A percentile compares a stretch with the other conserved stretches of the same genome.
These are phyloP conservation scores for Sporobolus alterniflorus DNA, from an alignment of 202 grass and related monocot genomes.

Conservation along the genomic window DNA sequence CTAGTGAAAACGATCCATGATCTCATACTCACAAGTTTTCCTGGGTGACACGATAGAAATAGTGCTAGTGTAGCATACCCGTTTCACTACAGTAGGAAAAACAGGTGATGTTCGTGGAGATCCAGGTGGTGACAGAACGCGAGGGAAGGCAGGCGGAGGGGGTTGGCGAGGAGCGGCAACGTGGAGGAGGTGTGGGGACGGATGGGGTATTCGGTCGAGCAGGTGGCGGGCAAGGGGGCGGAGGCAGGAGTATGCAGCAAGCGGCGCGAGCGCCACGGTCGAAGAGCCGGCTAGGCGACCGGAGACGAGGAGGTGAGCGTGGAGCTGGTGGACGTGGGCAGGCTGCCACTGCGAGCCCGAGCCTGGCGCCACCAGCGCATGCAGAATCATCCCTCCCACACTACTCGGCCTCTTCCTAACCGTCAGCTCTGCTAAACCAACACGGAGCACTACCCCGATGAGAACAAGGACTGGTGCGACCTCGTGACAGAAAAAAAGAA, in stretches of 20 bases:
- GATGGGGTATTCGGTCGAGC: conserved; percentile 29
- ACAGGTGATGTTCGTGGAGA: conserved; percentile 36
- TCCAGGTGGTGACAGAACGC: conserved; percentile 42
- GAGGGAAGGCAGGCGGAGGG: conserved; percentile 23
- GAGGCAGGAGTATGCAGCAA: conserved; percentile 43
- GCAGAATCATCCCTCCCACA: conserved; percentile 18
- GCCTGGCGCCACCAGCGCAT: background rate
- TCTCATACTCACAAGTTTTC: too few species aligned
- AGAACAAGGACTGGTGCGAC: conserved; percentile 15
- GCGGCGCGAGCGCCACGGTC: conserved; percentile 23
- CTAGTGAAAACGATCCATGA: too few species aligned
- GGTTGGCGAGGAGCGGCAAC: conserved; percentile 37
- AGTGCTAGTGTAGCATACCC: too few species aligned
- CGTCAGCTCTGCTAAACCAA: conserved; percentile 52
- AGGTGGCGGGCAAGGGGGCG: conserved; percentile 39
- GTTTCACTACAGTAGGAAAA: too few species aligned
- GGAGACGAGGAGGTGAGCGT: conserved; percentile 50
- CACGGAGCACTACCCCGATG: conserved; percentile 7
- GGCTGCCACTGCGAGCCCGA: conserved; percentile 27
- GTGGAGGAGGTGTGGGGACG: conserved; percentile 31
- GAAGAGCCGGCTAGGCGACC: conserved; percentile 36
- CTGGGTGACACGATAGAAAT: too few species aligned
- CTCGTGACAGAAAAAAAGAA: background rate
- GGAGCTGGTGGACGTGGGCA: conserved; percentile 50
- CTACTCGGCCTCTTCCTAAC: conserved; percentile 48